These are phyloP conservation scores for Nitzschia palea DNA, from an alignment of 108 stramenopile genomes.

Conservation along the genomic window DNA sequence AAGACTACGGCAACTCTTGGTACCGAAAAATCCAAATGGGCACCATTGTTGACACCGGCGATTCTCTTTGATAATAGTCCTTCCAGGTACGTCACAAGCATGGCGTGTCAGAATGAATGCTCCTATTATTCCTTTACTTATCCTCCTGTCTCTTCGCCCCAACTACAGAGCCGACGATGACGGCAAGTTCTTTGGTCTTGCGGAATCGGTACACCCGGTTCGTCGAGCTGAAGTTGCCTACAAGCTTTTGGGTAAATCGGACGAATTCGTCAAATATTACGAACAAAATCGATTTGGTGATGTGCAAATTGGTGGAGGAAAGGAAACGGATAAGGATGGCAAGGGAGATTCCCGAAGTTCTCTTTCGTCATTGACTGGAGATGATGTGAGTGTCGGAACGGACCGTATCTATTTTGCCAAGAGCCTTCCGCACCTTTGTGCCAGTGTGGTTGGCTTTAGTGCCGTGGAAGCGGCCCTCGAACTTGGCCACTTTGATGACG, in stretches of 20 bases:
- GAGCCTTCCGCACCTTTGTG: conserved; percentile 82
- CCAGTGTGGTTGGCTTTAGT: conserved; percentile 86
- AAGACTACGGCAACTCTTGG: conserved; percentile 15
- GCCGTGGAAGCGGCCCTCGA: conserved; percentile 90
- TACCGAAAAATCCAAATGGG: conserved; percentile 52
- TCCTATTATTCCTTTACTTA: background rate
- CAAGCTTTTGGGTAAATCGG: conserved; percentile 69
- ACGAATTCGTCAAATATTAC: conserved; percentile 88
- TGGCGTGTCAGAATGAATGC: background rate
- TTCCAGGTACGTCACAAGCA: conserved; percentile 42
- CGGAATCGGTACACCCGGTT: conserved; percentile 89
- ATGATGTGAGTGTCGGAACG: conserved; percentile 87
- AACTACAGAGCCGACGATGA: conserved; percentile 67
- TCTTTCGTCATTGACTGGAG: conserved; percentile 83
- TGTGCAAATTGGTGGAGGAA: conserved; percentile 67
- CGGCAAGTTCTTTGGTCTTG: conserved; percentile 62
- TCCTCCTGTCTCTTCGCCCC: background rate
- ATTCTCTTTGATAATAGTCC: conserved; percentile 63
- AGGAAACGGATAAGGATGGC: conserved; percentile 48
- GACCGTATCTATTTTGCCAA: conserved; percentile 89
- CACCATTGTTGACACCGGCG: conserved; percentile 65
- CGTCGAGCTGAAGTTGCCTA: conserved; percentile 87
- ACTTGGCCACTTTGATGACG: conserved; percentile 77
- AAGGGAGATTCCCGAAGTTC: conserved; percentile 68
- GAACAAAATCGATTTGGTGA: conserved; percentile 91